Conservation (phyloP, 2,329 filamentous ascomycete genomes). For the Aspergillus candidus region DNA sequence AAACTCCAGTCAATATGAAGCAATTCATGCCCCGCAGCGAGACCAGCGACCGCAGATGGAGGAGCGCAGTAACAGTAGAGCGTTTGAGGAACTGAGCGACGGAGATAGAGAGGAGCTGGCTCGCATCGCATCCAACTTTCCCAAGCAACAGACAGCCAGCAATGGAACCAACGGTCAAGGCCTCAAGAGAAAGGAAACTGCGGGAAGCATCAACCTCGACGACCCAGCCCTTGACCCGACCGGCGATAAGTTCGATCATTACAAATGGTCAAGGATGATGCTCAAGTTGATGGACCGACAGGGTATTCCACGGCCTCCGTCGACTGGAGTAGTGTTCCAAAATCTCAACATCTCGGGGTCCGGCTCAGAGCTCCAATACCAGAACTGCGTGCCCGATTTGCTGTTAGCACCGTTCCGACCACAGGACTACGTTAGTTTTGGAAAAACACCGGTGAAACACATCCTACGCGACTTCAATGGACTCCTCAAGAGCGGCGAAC, state of each 20-base stretch:
- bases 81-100: conserved; percentile 23
- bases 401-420: conserved; percentile 54
- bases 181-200: conserved; percentile 26
- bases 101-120: conserved; percentile 22
- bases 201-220: conserved; percentile 36
- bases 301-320: conserved; percentile 45
- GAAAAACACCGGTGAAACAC: conserved; percentile 47
- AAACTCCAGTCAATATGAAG: conserved; percentile 13
- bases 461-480: conserved; percentile 53
- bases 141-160: conserved; percentile 14
- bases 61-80: conserved; percentile 12
- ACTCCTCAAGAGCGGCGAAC: conserved; percentile 45
- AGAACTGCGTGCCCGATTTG: conserved; percentile 59
- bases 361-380: conserved; percentile 61
- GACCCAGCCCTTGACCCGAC: conserved; percentile 50
- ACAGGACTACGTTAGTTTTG: conserved; percentile 46
- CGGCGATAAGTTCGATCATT: conserved; percentile 48
- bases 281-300: conserved; percentile 50
- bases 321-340: conserved; percentile 59
- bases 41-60: conserved; percentile 13
- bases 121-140: conserved; percentile 27
- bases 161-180: conserved; percentile 13
- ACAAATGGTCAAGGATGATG: conserved; percentile 48
- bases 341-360: conserved; percentile 62
- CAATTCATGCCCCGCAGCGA: conserved; percentile 4